Evolutionary conservation across 805 yeast genomes (phyloP).

Genomic region (Myxozyma geophila): DNA sequence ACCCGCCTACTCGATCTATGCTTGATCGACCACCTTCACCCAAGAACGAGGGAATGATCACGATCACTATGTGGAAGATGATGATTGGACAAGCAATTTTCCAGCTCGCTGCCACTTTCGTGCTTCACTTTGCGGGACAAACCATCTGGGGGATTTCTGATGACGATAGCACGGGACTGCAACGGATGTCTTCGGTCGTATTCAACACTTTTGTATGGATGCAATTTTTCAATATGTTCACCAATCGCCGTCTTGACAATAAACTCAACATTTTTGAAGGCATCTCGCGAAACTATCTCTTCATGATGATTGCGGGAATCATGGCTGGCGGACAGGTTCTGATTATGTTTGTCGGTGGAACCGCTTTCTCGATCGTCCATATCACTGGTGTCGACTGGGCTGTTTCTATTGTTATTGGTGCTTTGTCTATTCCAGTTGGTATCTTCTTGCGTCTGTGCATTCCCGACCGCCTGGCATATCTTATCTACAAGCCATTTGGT

Average conservation of each 20-base stretch:
- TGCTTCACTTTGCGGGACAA: slow-evolving; percentile 78
- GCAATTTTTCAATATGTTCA: slow-evolving; percentile 91
- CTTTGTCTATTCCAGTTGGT: slow-evolving; percentile 81
- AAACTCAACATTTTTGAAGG: slow-evolving; percentile 85
- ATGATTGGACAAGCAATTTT: slow-evolving; percentile 81
- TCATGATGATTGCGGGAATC: slow-evolving; percentile 68
- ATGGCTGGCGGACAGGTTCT: slow-evolving; percentile 85
- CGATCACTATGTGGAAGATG: slow-evolving; percentile 98
- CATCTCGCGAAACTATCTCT: slow-evolving; percentile 80
- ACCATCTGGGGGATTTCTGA: slow-evolving; percentile 53
- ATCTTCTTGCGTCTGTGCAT: slow-evolving; percentile 65
- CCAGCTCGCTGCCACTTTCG: slow-evolving; percentile 80
- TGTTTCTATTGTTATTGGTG: slow-evolving; percentile 80
- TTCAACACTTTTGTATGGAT: slow-evolving; percentile 98
- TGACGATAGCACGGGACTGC: slow-evolving; percentile 50
- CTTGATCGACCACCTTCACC: slow-evolving; percentile 84
- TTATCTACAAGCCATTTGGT: slow-evolving; percentile 32
- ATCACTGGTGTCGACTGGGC: slow-evolving; percentile 91
- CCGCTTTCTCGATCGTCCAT: slow-evolving; percentile 81
- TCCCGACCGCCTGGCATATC: slow-evolving; percentile 64
- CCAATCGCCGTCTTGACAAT: slow-evolving; percentile 84
- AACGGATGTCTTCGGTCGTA: slow-evolving; percentile 78
- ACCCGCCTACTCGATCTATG: slow-evolving; percentile 85
- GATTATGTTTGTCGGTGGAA: slow-evolving; percentile 97
- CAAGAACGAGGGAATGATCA: slow-evolving; percentile 74